Evolutionary conservation across 2,329 filamentous ascomycete species (phyloP).

Genomic region (Cladorrhinum sp.): DNA sequence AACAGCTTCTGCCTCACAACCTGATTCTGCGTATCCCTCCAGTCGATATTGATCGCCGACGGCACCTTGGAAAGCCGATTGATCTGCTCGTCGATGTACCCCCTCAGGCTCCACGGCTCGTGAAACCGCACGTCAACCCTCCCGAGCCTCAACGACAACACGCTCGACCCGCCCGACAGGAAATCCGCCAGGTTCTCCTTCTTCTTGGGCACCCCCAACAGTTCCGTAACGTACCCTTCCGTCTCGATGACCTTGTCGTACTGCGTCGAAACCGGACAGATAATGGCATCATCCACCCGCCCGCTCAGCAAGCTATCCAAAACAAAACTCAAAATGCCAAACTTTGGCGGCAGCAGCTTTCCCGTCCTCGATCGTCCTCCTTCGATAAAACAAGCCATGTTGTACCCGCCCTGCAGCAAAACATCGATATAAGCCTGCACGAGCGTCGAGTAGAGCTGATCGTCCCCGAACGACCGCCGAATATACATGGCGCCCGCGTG

Average conservation of each 20-base stretch:
- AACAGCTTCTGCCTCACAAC: slow-evolving; percentile 68
- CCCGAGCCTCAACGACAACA: slow-evolving; percentile 83
- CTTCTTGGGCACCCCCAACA: slow-evolving; percentile 89
- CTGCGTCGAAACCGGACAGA: slow-evolving; percentile 94
- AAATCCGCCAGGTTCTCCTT: slow-evolving; percentile 93
- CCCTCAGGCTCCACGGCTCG: slow-evolving; percentile 86
- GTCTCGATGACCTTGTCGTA: slow-evolving; percentile 99
- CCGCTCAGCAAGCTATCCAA: slow-evolving; percentile 87
- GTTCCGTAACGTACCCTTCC: slow-evolving; percentile 91
- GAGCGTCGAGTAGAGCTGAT: slow-evolving; percentile 84
- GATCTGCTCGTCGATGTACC: slow-evolving; percentile 77
- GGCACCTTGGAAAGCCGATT: slow-evolving; percentile 53
- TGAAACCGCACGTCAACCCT: slow-evolving; percentile 95
- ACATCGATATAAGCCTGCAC: slow-evolving; percentile 97
- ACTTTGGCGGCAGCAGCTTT: slow-evolving; percentile 90
- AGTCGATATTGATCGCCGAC: slow-evolving; percentile 42
- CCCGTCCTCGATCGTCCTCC: slow-evolving; percentile 89
- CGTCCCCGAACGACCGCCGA: slow-evolving; percentile 84
- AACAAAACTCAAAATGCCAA: slow-evolving; percentile 89
- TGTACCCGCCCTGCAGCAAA: slow-evolving; percentile 82
- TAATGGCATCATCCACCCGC: slow-evolving; percentile 82
- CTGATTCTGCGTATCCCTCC: slow-evolving; percentile 46
- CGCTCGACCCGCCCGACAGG: slow-evolving; percentile 76
- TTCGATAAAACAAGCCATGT: slow-evolving; percentile 97
- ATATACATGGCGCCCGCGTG: slow-evolving; percentile 99